Percentiles rank a stretch among this genome's conserved stretches.
Evolutionary conservation across 2,329 filamentous ascomycete genomes (phyloP).

Genomic region (Aureobasidium sp.): DNA sequence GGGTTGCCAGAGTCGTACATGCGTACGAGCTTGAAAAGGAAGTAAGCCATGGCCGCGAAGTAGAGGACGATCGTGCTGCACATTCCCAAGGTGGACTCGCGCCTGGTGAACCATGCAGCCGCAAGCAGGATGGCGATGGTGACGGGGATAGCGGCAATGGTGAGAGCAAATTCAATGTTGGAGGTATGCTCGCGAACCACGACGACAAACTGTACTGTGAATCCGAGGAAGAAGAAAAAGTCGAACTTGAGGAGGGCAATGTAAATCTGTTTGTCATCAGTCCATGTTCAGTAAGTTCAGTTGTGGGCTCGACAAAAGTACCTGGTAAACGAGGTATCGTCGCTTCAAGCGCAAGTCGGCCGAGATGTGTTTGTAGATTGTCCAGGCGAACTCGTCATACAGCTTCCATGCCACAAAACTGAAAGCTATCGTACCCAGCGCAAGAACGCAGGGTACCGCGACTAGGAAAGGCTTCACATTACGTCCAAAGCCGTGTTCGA

Average conservation of each 20-base stretch:
- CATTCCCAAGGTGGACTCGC: constrained; percentile 75
- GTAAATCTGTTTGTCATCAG: constrained; percentile 64
- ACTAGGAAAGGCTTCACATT: constrained; percentile 68
- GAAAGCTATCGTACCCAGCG: constrained; percentile 63
- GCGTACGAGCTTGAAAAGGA: constrained; percentile 94
- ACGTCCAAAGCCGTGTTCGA: constrained; percentile 46
- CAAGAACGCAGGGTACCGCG: constrained; percentile 78
- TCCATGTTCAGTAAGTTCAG: constrained; percentile 4
- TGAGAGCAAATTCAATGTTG: constrained; percentile 73
- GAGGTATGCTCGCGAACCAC: constrained; percentile 68
- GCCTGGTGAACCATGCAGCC: constrained; percentile 76
- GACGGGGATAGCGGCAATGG: constrained; percentile 80
- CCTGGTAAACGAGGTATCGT: constrained; percentile 93
- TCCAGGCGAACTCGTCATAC: constrained; percentile 98
- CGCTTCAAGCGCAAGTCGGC: constrained; percentile 96
- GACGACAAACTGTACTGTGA: constrained; percentile 95
- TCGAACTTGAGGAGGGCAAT: constrained; percentile 97
- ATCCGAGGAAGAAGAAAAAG: constrained; percentile 99
- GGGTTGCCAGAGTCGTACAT: constrained; percentile 63
- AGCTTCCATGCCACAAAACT: constrained; percentile 82
- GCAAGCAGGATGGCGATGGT: constrained; percentile 82
- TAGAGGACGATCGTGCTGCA: constrained; percentile 70
- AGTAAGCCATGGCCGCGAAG: constrained; percentile 83
- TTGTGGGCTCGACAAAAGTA: constrained; percentile 35
- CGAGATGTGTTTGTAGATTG: constrained; percentile 98